A percentile compares a stretch with the other conserved stretches of the same genome.
Conservation (phyloP, 768 basidiomycete genomes). For the Mycena belliarum region DNA sequence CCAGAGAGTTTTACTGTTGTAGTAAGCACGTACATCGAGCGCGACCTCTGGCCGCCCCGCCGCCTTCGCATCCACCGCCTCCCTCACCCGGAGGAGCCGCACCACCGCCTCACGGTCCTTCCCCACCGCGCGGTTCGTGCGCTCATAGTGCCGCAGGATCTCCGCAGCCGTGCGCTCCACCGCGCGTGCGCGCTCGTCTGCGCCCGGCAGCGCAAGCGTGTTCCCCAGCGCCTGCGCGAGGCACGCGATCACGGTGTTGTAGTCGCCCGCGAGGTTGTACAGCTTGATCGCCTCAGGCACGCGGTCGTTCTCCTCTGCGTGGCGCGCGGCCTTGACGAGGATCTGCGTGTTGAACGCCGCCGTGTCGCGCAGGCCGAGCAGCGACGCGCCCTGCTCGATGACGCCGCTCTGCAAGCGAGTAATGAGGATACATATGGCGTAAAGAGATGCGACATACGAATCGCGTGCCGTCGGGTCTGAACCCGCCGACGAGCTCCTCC, state of each 20-base stretch:
- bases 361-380: constrained; percentile 70
- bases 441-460: constrained; percentile 57
- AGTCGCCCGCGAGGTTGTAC: constrained; percentile 93
- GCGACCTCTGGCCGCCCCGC: constrained; percentile 73
- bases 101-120: constrained; percentile 75
- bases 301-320: constrained; percentile 82
- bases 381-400: constrained; percentile 78
- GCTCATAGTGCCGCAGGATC: constrained; percentile 79
- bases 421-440: background rate
- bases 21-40: constrained; percentile 64
- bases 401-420: constrained; percentile 63
- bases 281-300: constrained; percentile 91
- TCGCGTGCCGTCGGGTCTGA: constrained; percentile 85
- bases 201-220: constrained; percentile 66
- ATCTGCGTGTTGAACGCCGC: constrained; percentile 80
- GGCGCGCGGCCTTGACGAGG: constrained; percentile 77
- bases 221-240: constrained; percentile 87
- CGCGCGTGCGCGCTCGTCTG: constrained; percentile 61
- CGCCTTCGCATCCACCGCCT: constrained; percentile 77
- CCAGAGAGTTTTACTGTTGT: too few relatives aligned
- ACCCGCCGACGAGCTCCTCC: constrained; percentile 94
- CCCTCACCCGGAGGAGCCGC: constrained; percentile 74
- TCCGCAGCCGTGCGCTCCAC: constrained; percentile 77
- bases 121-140: constrained; percentile 71
- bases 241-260: constrained; percentile 82